Evolutionary conservation across 768 basidiomycete species (phyloP).

Genomic region (Mycena galericulata): DNA sequence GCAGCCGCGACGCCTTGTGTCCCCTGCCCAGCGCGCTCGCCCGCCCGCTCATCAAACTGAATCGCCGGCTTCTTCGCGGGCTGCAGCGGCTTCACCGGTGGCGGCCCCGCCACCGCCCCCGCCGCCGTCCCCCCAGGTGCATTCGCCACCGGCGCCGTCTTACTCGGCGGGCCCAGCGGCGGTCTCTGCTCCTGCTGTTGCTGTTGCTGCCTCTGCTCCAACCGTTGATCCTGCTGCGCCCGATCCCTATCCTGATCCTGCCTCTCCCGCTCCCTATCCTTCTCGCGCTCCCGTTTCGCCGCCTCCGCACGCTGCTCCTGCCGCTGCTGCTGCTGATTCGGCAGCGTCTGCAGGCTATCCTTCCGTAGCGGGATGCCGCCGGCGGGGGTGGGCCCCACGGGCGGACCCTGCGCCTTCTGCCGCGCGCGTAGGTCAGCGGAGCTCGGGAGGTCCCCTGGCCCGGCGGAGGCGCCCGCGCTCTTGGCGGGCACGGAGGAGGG

Average conservation of each 20-base stretch:
- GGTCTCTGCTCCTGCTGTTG: conserved; percentile 40
- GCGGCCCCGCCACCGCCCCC: conserved; percentile 65
- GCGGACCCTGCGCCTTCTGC: conserved; percentile 68
- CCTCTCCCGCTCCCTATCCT: conserved; percentile 46
- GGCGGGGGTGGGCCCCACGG: conserved; percentile 36
- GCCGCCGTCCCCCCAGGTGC: conserved; percentile 58
- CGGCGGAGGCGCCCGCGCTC: conserved; percentile 65
- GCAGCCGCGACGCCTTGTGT: conserved; percentile 63
- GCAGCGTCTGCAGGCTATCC: conserved; percentile 56
- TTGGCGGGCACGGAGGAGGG: conserved; percentile 47
- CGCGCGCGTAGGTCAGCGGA: conserved; percentile 76
- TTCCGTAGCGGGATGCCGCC: conserved; percentile 58
- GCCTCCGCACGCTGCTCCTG: conserved; percentile 41
- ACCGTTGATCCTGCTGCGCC: conserved; percentile 45
- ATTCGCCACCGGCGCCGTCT: conserved; percentile 52
- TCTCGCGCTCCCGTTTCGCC: conserved; percentile 47
- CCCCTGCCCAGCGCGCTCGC: conserved; percentile 53
- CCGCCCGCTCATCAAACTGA: conserved; percentile 65
- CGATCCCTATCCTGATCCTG: conserved; percentile 44
- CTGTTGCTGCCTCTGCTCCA: conserved; percentile 53
- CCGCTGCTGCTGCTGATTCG: conserved; percentile 50
- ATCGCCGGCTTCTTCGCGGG: conserved; percentile 72
- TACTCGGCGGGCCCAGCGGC: conserved; percentile 39
- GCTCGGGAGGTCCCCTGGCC: conserved; percentile 69
- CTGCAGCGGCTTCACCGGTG: conserved; percentile 81